Conservation (phyloP, 2,329 filamentous ascomycete genomes). For the Pyrenophora seminiperda region DNA sequence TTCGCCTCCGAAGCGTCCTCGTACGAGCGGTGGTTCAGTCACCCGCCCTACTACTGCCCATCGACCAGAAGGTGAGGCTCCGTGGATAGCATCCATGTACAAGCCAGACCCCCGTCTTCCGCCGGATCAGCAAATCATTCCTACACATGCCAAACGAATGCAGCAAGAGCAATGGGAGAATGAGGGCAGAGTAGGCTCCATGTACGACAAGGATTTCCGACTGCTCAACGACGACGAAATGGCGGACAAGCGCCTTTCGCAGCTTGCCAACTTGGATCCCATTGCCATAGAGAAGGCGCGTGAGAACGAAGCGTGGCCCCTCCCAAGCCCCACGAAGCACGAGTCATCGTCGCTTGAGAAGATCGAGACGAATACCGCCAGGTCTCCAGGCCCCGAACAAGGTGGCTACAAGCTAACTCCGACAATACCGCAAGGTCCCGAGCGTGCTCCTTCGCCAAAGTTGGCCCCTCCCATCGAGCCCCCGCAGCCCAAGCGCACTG, state of each 20-base stretch:
- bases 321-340: conserved; percentile 40
- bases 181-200: conserved; percentile 82
- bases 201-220: conserved; percentile 87
- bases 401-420: conserved; percentile 56
- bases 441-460: conserved; percentile 35
- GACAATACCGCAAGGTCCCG: conserved; percentile 45
- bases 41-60: conserved; percentile 65
- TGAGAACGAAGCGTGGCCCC: conserved; percentile 42
- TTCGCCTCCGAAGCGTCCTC: conserved; percentile 61
- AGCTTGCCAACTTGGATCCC: conserved; percentile 30
- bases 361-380: conserved; percentile 28
- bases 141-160: conserved; percentile 87
- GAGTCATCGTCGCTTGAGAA: conserved; percentile 27
- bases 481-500: conserved; percentile 43
- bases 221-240: conserved; percentile 72
- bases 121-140: conserved; percentile 92
- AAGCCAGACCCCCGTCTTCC: conserved; percentile 93
- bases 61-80: conserved; percentile 89
- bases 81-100: conserved; percentile 93
- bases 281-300: conserved; percentile 38
- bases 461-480: conserved; percentile 28
- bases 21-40: conserved; percentile 64
- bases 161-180: conserved; percentile 96
- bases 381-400: conserved; percentile 48
- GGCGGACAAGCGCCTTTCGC: conserved; percentile 38